A percentile compares a stretch with the other conserved stretches of the same genome.
These are phyloP conservation scores for Colletotrichum sp. DNA, from an alignment of 2,329 filamentous ascomycete genomes.

Conservation along the genomic window DNA sequence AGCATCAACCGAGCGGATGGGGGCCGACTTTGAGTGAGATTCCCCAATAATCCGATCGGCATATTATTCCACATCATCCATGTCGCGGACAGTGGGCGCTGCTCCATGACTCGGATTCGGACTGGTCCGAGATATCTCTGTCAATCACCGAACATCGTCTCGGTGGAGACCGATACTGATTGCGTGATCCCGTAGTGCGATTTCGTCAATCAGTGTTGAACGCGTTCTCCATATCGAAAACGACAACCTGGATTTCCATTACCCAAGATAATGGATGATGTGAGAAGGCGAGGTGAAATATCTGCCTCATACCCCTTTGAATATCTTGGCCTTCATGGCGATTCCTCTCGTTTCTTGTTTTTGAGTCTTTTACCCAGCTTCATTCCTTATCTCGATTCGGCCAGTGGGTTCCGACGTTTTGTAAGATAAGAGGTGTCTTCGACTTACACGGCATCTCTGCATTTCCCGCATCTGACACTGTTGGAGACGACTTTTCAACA, in stretches of 20 bases:
- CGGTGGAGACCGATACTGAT: constrained; percentile 9
- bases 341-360: neutral
- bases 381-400: neutral
- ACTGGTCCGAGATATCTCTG: constrained; percentile 5
- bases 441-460: constrained; percentile 1
- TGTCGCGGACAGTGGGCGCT: neutral
- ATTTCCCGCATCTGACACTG: neutral
- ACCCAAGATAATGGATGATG: neutral
- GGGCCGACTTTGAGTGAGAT: neutral
- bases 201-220: constrained; percentile 9
- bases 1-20: neutral
- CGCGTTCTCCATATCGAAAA: constrained; percentile 3
- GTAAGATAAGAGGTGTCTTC: neutral
- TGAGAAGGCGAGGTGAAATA: neutral
- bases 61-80: neutral
- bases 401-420: neutral
- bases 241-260: neutral
- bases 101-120: neutral
- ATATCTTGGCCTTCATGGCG: neutral
- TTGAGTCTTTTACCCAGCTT: neutral
- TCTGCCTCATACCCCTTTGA: neutral
- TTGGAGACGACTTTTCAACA: neutral
- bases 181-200: constrained; percentile 9
- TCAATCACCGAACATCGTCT: neutral
- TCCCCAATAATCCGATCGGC: neutral